Conservation (phyloP, 2,329 filamentous ascomycete species). For the Lecanoromycetidae sp. region DNA sequence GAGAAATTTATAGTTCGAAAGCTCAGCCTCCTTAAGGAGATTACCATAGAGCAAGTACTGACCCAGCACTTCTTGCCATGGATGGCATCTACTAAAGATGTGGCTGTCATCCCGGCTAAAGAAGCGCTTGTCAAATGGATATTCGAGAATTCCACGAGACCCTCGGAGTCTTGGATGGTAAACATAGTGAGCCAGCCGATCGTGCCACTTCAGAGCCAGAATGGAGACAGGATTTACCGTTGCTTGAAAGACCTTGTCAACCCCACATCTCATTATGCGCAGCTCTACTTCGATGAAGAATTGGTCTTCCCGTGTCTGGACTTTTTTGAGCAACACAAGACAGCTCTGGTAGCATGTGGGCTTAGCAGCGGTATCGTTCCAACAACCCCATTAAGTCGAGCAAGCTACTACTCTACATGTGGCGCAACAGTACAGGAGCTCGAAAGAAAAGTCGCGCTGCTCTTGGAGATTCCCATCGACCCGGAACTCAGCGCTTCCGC, state of each 20-base stretch:
- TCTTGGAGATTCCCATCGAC: background rate
- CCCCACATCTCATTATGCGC: constrained; percentile 1
- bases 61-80: constrained; percentile 3
- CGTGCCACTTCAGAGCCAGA: background rate
- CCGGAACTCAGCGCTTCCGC: background rate
- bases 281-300: constrained; percentile 11
- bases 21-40: background rate
- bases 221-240: background rate
- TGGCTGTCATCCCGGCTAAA: background rate
- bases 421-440: background rate
- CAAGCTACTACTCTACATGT: background rate
- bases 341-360: constrained; percentile 4
- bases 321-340: constrained; percentile 7
- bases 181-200: background rate
- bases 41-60: background rate
- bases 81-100: background rate
- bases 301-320: constrained; percentile 8
- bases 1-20: background rate
- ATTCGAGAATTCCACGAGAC: background rate
- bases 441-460: background rate
- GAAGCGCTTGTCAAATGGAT: constrained; percentile 5
- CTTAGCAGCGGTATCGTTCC: background rate
- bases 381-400: background rate
- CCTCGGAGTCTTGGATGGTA: background rate
- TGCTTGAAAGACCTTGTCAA: constrained; percentile 1